Conservation (phyloP, 345 rosid species). For the Citrus inodora region DNA sequence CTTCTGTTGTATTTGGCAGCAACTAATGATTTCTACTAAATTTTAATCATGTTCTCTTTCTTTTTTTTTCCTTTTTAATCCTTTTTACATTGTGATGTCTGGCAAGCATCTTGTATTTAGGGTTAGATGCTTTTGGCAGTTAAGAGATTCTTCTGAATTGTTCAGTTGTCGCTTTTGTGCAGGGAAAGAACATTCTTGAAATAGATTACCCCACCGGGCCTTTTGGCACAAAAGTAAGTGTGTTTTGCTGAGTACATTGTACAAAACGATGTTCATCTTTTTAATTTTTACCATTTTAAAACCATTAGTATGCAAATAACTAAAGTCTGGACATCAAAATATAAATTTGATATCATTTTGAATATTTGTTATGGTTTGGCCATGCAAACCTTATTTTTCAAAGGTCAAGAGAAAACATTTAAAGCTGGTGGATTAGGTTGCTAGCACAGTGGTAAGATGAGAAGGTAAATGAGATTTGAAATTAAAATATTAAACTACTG, state of each 20-base stretch:
- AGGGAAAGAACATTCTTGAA: slow-evolving; percentile 78
- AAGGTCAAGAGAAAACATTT: not conserved
- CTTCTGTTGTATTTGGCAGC: not conserved
- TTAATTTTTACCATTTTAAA: not conserved
- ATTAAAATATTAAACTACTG: not conserved
- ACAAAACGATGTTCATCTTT: not conserved
- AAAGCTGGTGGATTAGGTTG: not conserved
- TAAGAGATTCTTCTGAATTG: not conserved
- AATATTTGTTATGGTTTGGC: not conserved
- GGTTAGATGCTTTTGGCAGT: not conserved
- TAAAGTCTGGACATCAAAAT: not conserved
- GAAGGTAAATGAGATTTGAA: not conserved
- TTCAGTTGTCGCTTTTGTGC: slow-evolving; percentile 8
- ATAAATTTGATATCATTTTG: not conserved
- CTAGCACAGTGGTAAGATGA: not conserved
- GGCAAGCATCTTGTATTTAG: not conserved
- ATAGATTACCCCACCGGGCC: slow-evolving; percentile 75
- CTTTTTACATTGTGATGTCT: not conserved
- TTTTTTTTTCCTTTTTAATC: not conserved
- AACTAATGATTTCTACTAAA: not conserved
- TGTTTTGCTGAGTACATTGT: not conserved
- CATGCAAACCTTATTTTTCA: not conserved
- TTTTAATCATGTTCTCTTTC: not conserved
- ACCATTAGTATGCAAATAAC: not conserved
- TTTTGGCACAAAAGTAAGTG: slow-evolving; percentile 87